These are phyloP conservation scores for Cryphonectria parasitica DNA, from an alignment of 2,329 filamentous ascomycete species.

Conservation along the genomic window DNA sequence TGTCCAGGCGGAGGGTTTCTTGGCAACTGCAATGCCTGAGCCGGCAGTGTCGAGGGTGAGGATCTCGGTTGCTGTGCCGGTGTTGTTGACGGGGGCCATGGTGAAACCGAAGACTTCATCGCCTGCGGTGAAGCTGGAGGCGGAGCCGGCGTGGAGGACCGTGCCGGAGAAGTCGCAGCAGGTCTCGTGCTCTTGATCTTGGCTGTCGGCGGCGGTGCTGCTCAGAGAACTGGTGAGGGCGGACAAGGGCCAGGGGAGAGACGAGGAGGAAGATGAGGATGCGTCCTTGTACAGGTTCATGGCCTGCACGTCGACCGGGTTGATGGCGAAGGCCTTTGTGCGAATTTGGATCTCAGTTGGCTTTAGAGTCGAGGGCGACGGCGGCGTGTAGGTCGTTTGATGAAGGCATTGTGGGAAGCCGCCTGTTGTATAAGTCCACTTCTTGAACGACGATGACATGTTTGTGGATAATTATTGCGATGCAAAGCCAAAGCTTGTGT, in stretches of 20 bases:
- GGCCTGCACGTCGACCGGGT: conserved; percentile 32
- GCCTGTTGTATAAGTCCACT: conserved; percentile 15
- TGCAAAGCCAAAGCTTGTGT: not conserved
- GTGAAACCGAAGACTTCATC: conserved; percentile 17
- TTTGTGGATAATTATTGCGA: not conserved
- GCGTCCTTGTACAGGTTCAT: conserved; percentile 23
- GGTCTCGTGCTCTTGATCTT: conserved; percentile 10
- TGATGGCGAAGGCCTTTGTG: conserved; percentile 30
- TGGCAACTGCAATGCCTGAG: not conserved
- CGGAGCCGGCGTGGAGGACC: conserved; percentile 2
- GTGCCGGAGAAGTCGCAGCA: conserved; percentile 19
- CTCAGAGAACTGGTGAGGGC: not conserved
- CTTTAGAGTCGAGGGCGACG: conserved; percentile 2
- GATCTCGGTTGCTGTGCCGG: conserved; percentile 11
- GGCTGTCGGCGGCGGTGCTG: not conserved
- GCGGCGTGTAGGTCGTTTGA: conserved; percentile 11
- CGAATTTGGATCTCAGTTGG: conserved; percentile 26
- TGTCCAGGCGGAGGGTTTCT: conserved; percentile 9
- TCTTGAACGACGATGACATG: conserved; percentile 10
- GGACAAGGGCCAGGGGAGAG: conserved; percentile 15
- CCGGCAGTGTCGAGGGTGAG: conserved; percentile 13
- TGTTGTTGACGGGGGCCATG: conserved; percentile 15
- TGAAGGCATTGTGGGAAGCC: conserved; percentile 20
- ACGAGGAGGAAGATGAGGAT: not conserved
- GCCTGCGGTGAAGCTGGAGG: not conserved